These are phyloP conservation scores for Eleusine coracana DNA, from an alignment of 176 grass and related monocot genomes.

Conservation along the genomic window DNA sequence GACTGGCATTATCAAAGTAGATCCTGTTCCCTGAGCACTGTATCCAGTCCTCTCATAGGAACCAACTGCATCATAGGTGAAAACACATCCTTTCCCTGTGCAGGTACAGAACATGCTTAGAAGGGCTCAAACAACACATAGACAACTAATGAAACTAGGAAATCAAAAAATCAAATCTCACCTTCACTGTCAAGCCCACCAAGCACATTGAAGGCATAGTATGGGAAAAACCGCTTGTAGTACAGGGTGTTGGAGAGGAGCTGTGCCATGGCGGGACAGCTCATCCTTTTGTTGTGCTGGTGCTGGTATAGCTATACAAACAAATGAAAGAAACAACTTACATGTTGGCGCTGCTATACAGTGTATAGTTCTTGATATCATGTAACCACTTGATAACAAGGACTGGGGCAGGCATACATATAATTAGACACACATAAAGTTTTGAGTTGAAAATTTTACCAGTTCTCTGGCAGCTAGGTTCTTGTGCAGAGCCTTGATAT, in stretches of 20 bases:
- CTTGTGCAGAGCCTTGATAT: slow-evolving; percentile 97
- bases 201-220: slow-evolving; percentile 94
- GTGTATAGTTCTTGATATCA: not conserved
- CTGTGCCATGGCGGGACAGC: slow-evolving; percentile 94
- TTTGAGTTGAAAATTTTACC: slow-evolving; percentile 44
- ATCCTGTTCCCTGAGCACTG: slow-evolving; percentile 84
- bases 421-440: not conserved
- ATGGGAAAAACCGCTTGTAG: slow-evolving; percentile 98
- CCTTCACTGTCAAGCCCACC: slow-evolving; percentile 96
- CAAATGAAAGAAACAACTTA: slow-evolving; percentile 11
- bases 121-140: not conserved
- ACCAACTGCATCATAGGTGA: slow-evolving; percentile 96
- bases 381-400: not conserved
- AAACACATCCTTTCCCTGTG: slow-evolving; percentile 92
- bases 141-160: not conserved
- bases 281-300: slow-evolving; percentile 99
- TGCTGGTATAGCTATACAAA: slow-evolving; percentile 88
- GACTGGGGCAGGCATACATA: not conserved
- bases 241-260: slow-evolving; percentile 94
- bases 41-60: slow-evolving; percentile 90
- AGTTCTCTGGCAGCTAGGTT: slow-evolving; percentile 87
- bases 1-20: slow-evolving; percentile 87
- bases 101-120: slow-evolving; percentile 2
- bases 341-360: not conserved
- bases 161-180: slow-evolving; percentile 21